These are phyloP conservation scores for Podospora pseudocomata DNA, from an alignment of 495 filamentous ascomycete species.

Conservation along the genomic window DNA sequence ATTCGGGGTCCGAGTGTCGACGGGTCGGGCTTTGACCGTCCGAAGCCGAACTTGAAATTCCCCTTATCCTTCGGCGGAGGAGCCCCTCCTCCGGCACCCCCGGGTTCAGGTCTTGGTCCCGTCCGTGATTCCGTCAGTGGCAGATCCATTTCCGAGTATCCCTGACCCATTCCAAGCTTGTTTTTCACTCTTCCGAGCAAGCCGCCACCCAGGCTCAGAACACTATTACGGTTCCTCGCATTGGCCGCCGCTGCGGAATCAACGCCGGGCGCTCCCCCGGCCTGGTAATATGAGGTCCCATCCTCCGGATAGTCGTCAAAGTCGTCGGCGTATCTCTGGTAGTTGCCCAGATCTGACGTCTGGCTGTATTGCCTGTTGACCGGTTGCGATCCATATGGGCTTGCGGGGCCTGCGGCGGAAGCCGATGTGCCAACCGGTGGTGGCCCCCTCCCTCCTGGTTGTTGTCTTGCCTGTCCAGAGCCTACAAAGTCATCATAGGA, in stretches of 20 bases:
- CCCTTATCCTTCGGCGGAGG: constrained; percentile 49
- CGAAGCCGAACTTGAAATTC: constrained; percentile 94
- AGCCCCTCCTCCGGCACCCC: constrained; percentile 28
- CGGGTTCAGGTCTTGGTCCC: constrained; percentile 32
- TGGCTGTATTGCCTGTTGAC: constrained; percentile 66
- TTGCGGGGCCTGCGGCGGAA: constrained; percentile 47
- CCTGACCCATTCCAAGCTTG: constrained; percentile 84
- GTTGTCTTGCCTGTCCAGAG: constrained; percentile 40
- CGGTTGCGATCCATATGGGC: constrained; percentile 53
- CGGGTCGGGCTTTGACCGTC: constrained; percentile 77
- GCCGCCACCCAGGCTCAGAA: constrained; percentile 80
- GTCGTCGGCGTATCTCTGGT: constrained; percentile 83
- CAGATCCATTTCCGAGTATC: constrained; percentile 97
- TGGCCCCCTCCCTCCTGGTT: constrained; percentile 43
- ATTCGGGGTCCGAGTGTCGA: constrained; percentile 87
- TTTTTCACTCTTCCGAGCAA: constrained; percentile 81
- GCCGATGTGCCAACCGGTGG: constrained; percentile 27
- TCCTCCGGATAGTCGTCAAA: constrained; percentile 75
- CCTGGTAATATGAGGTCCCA: constrained; percentile 62
- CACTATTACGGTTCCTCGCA: constrained; percentile 76
- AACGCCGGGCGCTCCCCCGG: constrained; percentile 54
- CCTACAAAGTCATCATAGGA: constrained; percentile 97
- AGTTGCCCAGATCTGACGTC: constrained; percentile 77
- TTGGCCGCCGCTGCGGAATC: constrained; percentile 40
- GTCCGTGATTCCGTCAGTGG: constrained; percentile 73